A percentile compares a stretch with the other conserved stretches of the same genome.
These are phyloP conservation scores for Gaertneriomyces sp. DNA, from an alignment of 192 early-diverging fungal genomes.

Conservation along the genomic window DNA sequence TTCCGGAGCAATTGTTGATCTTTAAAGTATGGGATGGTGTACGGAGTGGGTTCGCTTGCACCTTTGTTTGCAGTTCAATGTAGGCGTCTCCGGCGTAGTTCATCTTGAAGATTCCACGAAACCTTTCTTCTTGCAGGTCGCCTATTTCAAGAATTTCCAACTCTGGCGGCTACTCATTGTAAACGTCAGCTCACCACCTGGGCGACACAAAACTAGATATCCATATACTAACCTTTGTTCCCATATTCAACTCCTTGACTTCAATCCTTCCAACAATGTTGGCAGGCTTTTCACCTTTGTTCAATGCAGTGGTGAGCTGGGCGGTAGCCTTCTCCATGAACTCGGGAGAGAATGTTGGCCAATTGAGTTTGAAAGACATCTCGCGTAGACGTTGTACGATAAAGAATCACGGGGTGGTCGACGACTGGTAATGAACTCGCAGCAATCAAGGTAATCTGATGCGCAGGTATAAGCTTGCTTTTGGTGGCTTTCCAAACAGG, in stretches of 20 bases:
- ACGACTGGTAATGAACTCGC: too few species aligned
- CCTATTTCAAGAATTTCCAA: slow-evolving; percentile 97
- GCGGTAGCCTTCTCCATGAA: slow-evolving; percentile 84
- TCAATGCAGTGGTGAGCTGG: slow-evolving; percentile 85
- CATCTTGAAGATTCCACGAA: slow-evolving; percentile 93
- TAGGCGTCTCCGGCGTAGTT: slow-evolving; percentile 90
- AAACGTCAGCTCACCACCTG: slow-evolving; percentile 4
- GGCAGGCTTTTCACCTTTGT: slow-evolving; percentile 88
- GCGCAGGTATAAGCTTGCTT: too few species aligned
- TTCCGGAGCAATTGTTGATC: slow-evolving; percentile 16
- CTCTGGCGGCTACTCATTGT: slow-evolving; percentile 74
- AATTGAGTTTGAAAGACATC: slow-evolving; percentile 86
- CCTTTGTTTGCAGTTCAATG: slow-evolving; percentile 86
- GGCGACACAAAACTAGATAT: background rate
- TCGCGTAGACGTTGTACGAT: too few species aligned
- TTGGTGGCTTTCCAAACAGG: too few species aligned
- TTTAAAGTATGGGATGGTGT: slow-evolving; percentile 20
- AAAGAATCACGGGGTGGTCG: too few species aligned
- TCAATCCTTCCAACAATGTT: slow-evolving; percentile 90
- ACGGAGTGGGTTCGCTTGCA: slow-evolving; percentile 75
- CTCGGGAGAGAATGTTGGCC: slow-evolving; percentile 83
- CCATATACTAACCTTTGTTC: slow-evolving; percentile 59
- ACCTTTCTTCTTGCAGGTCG: slow-evolving; percentile 89
- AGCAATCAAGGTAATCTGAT: too few species aligned
- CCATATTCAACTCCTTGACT: slow-evolving; percentile 93